Evolutionary conservation across 306 rosid species (phyloP), one percentile per base, ranked within the genome.

Genomic region (Ziziphus jujuba): DNA sequence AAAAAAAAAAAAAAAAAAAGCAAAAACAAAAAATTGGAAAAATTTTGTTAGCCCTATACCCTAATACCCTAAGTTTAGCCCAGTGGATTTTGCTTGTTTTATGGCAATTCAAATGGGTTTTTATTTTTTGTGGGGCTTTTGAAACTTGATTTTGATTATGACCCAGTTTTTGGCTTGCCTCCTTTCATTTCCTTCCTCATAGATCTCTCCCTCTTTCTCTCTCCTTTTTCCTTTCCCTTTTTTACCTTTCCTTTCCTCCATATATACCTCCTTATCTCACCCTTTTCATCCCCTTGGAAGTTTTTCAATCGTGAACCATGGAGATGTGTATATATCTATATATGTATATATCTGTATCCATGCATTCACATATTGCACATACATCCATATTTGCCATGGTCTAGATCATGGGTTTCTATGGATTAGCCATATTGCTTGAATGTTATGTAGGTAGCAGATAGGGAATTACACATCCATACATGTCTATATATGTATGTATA

Each of bases 41-140:
- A 4, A 0, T 24, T 17, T 20, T 63, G 11, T 45, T 13, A 36
- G 8, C 40, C 56, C 50, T 45, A 21, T 63, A 45, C 84, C 65
- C 70, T 58, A 65, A 59, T 53, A 65, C 62, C 64, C 77, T 44
- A 25, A 21, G 61, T 63, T 84, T 64, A 72, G 77, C 70, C 72
- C 65, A 33, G 61, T 75, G 77, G 80, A 79, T 84, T 66, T 40
- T 79, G 81, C 84, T 82, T 71, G 45, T 79, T 79, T 86, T 82
- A 61, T 80, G 75, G 78, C 88, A 78, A 82, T 84, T 84, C 76
- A 78, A 55, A 84, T 76, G 86, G 81, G 69, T 63, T 63, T 80
- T 65, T 77, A 76, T 9, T 68, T 82, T 40, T 62, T 9, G 69
- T 82, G 81, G 89, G 87, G 85, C 79, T 65, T 20, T 57, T 45